phyloP scores from a whole-genome alignment of 176 grass and related monocot genomes.

The Zoysia japonica region DNA sequence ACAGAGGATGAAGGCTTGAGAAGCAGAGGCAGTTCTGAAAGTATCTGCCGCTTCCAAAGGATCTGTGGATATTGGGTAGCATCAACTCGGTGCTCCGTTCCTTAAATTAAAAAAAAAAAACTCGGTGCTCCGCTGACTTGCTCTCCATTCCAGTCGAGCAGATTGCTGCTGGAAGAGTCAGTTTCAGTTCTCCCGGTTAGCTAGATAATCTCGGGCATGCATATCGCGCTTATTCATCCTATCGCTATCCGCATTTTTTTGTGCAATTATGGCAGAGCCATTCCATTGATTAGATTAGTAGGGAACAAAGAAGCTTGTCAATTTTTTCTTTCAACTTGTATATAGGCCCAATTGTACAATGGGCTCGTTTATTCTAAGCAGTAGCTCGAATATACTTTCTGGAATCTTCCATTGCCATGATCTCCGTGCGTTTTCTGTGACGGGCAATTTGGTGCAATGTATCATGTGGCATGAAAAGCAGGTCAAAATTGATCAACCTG shows the following conservation, averaged over 20 bases:
- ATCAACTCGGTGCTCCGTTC: background rate
- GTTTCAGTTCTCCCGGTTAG: background rate
- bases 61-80: background rate
- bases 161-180: background rate
- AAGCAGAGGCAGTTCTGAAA: background rate
- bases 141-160: background rate
- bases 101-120: too few species aligned
- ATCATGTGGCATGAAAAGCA: background rate
- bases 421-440: background rate
- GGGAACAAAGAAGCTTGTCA: background rate
- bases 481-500: background rate
- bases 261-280: background rate
- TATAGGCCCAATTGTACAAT: background rate
- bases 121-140: background rate
- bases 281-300: background rate
- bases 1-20: background rate
- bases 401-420: background rate
- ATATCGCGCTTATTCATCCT: constrained; percentile 2
- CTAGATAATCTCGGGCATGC: background rate
- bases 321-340: background rate
- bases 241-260: background rate
- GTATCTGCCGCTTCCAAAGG: background rate
- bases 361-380: background rate
- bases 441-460: background rate
- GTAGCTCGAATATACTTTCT: background rate